phyloP scores from a whole-genome alignment of 1,284 basidiomycete genomes.

The Somion occarium region DNA sequence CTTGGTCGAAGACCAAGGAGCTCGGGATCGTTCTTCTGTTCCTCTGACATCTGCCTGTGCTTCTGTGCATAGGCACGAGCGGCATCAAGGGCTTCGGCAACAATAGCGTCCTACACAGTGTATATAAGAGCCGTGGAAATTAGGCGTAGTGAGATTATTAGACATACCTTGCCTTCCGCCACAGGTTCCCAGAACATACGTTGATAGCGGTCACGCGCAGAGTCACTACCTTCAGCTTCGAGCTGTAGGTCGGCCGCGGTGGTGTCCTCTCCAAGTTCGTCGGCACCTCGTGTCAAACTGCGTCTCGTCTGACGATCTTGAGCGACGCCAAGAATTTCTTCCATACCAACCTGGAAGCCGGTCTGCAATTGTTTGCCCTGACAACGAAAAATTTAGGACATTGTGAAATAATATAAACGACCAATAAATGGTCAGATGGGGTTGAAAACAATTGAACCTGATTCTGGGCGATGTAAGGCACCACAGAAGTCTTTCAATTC shows the following conservation, averaged over 20 bases:
- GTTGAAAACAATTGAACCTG: conserved; percentile 60
- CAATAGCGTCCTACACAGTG: conserved; percentile 46
- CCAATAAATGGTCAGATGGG: conserved; percentile 57
- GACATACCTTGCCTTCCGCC: conserved; percentile 54
- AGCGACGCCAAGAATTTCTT: conserved; percentile 50
- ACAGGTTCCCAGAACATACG: conserved; percentile 72
- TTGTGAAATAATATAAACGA: conserved; percentile 7
- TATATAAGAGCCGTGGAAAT: conserved; percentile 3
- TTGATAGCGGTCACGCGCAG: conserved; percentile 60
- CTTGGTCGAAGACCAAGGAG: conserved; percentile 12
- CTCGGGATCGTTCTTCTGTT: conserved; percentile 28
- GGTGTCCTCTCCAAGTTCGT: conserved; percentile 34
- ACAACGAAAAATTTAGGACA: conserved; percentile 9
- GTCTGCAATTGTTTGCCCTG: conserved; percentile 59
- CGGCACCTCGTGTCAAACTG: conserved; percentile 8
- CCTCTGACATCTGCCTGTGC: conserved; percentile 29
- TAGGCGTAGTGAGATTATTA: neutral
- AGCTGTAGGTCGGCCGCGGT: conserved; percentile 58
- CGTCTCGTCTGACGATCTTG: conserved; percentile 14
- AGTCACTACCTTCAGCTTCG: conserved; percentile 49
- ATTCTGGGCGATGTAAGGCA: conserved; percentile 54
- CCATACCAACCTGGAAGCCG: conserved; percentile 69
- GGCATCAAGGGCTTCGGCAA: conserved; percentile 46
- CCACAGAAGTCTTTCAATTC: conserved; percentile 50
- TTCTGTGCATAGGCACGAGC: conserved; percentile 23